Evolutionary conservation across 1,284 basidiomycete genomes (phyloP).

Genomic region (Malassezia yamatoensis): DNA sequence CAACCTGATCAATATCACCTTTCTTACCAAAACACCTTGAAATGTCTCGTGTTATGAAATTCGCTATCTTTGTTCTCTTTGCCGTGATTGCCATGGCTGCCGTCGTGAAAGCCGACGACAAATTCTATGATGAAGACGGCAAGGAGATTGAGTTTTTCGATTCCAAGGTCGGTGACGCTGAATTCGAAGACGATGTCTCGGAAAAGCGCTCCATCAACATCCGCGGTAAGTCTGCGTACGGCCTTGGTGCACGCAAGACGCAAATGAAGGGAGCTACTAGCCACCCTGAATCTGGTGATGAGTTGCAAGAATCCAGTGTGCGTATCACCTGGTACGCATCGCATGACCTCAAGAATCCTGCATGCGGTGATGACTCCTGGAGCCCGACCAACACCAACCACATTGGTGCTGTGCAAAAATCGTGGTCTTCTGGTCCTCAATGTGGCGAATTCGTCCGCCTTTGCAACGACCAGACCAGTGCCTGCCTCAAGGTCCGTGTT

Average conservation of each 20-base stretch:
- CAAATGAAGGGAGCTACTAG: slow-evolving; percentile 18
- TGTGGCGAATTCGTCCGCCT: slow-evolving; percentile 44
- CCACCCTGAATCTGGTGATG: slow-evolving; percentile 16
- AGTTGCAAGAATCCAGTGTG: slow-evolving; percentile 19
- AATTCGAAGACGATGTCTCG: slow-evolving; percentile 23
- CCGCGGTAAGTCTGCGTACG: slow-evolving; percentile 19
- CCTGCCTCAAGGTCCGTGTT: slow-evolving; percentile 25
- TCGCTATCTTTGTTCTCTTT: slow-evolving; percentile 10
- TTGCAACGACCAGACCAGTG: slow-evolving; percentile 25
- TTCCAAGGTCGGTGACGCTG: slow-evolving; percentile 29
- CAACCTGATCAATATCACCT: background rate
- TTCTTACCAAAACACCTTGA: background rate
- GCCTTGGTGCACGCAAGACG: slow-evolving; percentile 23
- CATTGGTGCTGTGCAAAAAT: slow-evolving; percentile 35
- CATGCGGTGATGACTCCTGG: slow-evolving; percentile 38
- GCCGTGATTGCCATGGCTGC: slow-evolving; percentile 6
- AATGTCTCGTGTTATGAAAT: slow-evolving; percentile 16
- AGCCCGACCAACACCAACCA: slow-evolving; percentile 33
- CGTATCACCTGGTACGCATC: slow-evolving; percentile 43
- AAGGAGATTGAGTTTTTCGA: slow-evolving; percentile 28
- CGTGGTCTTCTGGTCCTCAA: slow-evolving; percentile 28
- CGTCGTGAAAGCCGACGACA: slow-evolving; percentile 12
- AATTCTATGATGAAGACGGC: slow-evolving; percentile 27
- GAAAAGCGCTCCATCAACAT: slow-evolving; percentile 19
- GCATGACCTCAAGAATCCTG: slow-evolving; percentile 36